Evolutionary conservation across 192 early-diverging fungal species (phyloP).

Genomic region (Coemansia umbellata): DNA sequence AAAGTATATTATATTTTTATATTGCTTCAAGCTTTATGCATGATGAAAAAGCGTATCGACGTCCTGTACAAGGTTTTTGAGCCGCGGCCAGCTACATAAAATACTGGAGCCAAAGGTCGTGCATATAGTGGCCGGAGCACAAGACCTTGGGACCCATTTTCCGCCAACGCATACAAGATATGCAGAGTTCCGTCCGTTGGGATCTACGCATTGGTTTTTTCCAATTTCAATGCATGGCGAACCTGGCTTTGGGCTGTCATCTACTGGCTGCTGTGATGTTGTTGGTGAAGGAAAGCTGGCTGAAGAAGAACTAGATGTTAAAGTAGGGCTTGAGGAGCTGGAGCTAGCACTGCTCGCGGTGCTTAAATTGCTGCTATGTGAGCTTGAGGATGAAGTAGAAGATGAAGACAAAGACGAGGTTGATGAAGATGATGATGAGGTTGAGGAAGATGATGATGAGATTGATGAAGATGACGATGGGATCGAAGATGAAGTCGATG

Average conservation of each 20-base stretch:
- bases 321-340: too few relatives aligned
- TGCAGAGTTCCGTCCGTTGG: conserved; percentile 18
- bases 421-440: background rate
- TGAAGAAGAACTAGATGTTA: too few relatives aligned
- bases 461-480: background rate
- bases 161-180: conserved; percentile 19
- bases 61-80: conserved; percentile 1
- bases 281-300: too few relatives aligned
- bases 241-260: background rate
- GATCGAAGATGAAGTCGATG: background rate
- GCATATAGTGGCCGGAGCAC: conserved; percentile 21
- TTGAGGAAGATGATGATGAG: background rate
- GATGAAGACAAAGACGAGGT: background rate
- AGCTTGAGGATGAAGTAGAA: background rate
- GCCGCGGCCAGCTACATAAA: conserved; percentile 11
- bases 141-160: conserved; percentile 11
- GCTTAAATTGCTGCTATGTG: background rate
- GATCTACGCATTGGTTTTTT: conserved; percentile 18
- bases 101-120: conserved; percentile 1
- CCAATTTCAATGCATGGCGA: conserved; percentile 7
- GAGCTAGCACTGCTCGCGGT: too few relatives aligned
- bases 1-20: background rate
- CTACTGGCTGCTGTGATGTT: background rate
- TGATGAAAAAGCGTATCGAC: conserved; percentile 1
- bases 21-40: too few relatives aligned